Evolutionary conservation across 768 basidiomycete genomes (phyloP).

Genomic region (Suillus americanus): DNA sequence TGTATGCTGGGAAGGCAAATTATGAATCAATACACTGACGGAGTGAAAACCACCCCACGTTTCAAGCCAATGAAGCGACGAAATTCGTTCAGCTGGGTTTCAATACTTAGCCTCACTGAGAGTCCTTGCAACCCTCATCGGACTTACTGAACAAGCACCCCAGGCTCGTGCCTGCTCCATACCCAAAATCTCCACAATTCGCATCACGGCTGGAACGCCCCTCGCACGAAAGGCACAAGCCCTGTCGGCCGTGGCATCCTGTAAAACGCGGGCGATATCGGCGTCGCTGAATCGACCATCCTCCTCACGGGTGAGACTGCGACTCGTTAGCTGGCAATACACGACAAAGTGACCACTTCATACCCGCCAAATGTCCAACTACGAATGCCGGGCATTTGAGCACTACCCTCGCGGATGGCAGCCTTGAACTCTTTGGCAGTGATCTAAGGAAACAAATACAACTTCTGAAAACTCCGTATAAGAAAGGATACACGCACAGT

Average conservation of each 20-base stretch:
- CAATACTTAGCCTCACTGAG: background rate
- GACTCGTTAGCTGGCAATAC: background rate
- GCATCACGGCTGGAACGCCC: constrained; percentile 65
- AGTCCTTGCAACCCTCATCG: background rate
- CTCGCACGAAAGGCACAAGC: constrained; percentile 69
- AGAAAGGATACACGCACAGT: constrained; percentile 30
- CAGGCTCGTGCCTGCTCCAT: constrained; percentile 67
- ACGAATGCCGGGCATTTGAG: constrained; percentile 24
- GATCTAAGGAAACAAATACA: constrained; percentile 12
- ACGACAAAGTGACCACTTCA: background rate
- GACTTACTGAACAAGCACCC: constrained; percentile 69
- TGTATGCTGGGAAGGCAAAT: constrained; percentile 47
- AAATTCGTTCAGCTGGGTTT: constrained; percentile 63
- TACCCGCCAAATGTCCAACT: constrained; percentile 60
- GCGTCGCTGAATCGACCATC: constrained; percentile 61
- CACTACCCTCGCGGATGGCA: constrained; percentile 13
- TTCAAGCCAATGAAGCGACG: constrained; percentile 69
- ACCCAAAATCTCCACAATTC: constrained; percentile 65
- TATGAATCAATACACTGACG: background rate
- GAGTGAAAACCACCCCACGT: constrained; percentile 39
- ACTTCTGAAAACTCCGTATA: background rate
- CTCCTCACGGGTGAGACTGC: constrained; percentile 48
- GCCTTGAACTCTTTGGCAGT: constrained; percentile 20
- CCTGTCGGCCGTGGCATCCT: constrained; percentile 55
- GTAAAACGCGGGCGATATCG: constrained; percentile 62